These are phyloP conservation scores for Pseudocercospora vitis DNA, from an alignment of 2,329 filamentous ascomycete genomes.

Conservation along the genomic window DNA sequence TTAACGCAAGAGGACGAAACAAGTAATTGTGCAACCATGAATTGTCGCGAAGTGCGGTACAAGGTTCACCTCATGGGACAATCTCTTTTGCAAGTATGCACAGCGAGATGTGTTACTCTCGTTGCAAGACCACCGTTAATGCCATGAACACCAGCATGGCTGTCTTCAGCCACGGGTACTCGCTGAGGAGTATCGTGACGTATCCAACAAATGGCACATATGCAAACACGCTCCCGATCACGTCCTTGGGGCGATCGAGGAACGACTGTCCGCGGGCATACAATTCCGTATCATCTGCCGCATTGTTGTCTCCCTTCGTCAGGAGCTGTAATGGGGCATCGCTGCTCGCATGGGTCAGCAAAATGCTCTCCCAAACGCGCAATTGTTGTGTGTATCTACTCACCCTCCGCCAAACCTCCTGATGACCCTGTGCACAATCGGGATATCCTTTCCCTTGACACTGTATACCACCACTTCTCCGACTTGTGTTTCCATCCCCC, in stretches of 20 bases:
- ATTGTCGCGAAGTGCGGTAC: too few relatives aligned
- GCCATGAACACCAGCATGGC: conserved; percentile 95
- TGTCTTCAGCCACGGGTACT: conserved; percentile 96
- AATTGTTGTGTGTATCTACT: conserved; percentile 33
- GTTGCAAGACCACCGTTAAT: conserved; percentile 83
- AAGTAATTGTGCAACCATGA: too few relatives aligned
- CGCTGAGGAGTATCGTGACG: conserved; percentile 91
- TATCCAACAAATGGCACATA: conserved; percentile 96
- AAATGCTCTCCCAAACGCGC: background rate
- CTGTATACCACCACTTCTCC: conserved; percentile 80
- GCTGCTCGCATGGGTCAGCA: conserved; percentile 32
- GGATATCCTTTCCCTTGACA: conserved; percentile 89
- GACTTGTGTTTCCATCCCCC: conserved; percentile 62
- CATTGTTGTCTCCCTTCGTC: conserved; percentile 97
- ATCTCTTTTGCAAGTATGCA: background rate
- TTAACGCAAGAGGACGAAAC: background rate
- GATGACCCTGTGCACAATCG: conserved; percentile 92
- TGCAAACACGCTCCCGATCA: conserved; percentile 87
- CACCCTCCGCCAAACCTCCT: conserved; percentile 64
- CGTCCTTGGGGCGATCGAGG: conserved; percentile 74
- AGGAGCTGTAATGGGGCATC: conserved; percentile 64
- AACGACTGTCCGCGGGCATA: conserved; percentile 87
- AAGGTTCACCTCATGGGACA: background rate
- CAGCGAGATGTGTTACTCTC: conserved; percentile 59
- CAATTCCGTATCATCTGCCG: conserved; percentile 85